Evolutionary conservation across 441 rosid species (phyloP), one percentile per base, ranked within the genome.

Genomic region (Croton laevigatus): DNA sequence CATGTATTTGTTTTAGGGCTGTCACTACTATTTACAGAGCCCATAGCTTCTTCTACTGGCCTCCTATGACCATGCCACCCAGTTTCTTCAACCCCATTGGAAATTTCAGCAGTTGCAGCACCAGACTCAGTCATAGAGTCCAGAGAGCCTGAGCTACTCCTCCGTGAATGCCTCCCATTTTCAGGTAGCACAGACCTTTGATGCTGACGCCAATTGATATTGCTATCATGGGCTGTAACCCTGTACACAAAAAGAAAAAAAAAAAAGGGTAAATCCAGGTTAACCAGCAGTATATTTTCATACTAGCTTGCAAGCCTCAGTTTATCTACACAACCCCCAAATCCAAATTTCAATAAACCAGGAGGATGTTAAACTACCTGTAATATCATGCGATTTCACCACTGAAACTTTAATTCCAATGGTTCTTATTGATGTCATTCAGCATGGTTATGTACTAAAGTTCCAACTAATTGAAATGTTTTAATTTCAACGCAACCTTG

Each of bases 1-100:
- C 40, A 72, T 32, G 72, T 75, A 65, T 68, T 58, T 45, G 72
- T 54, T 73, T 65, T 65, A 44, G 72, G 76, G 77, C 73, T 70
- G 70, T 58, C 72, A 37, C 55, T 77, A 51, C 71, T 77, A 84
- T 87, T 76, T 83, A 87, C 89, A 80, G 8, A 71, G 73, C 81
- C 88, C 77, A 53, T 75, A 40, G 71, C 71, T 73, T 70, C 71
- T 73, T 68, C 86, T 59, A 61, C 58, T 22, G 73, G 76, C 81
- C 74, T 72, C 72, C 62, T 71, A 69, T 67, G 59, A 68, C 84
- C 76, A 74, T 81, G 67, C 63, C 65, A 74, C 60, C 79, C 77
- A 62, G 70, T 67, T 65, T 74, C 85, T 75, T 73, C 72, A 27
- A 70, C 32, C 63, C 79, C 80, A 54, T 73, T 75, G 65, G 34